phyloP scores from a whole-genome alignment of 2,329 filamentous ascomycete species.

The Colletotrichum truncatum region DNA sequence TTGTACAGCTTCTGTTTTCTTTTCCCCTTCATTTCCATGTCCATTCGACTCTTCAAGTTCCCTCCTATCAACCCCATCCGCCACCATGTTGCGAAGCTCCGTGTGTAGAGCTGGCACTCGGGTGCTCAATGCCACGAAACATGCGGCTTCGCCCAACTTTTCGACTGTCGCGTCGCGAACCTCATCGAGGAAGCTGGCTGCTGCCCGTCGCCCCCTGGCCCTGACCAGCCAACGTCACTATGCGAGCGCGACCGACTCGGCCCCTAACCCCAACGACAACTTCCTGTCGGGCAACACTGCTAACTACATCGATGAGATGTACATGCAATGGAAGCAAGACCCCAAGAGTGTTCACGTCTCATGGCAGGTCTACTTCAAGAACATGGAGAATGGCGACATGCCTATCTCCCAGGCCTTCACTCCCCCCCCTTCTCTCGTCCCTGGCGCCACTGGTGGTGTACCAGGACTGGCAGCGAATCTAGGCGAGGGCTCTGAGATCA shows the following conservation, averaged over 20 bases:
- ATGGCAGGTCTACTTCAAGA: constrained; percentile 99
- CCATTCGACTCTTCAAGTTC: neutral
- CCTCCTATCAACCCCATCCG: constrained; percentile 2
- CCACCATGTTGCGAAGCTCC: constrained; percentile 76
- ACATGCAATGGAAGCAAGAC: constrained; percentile 95
- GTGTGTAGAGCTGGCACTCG: constrained; percentile 72
- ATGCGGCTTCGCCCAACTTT: constrained; percentile 49
- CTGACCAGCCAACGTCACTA: constrained; percentile 61
- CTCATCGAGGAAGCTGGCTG: constrained; percentile 54
- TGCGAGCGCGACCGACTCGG: constrained; percentile 62
- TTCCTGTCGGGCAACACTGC: constrained; percentile 97
- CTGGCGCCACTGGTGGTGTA: constrained; percentile 81
- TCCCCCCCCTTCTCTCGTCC: constrained; percentile 91
- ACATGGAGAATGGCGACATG: constrained; percentile 99
- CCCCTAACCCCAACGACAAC: constrained; percentile 87
- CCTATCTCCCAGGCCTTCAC: constrained; percentile 97
- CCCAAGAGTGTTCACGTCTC: constrained; percentile 94
- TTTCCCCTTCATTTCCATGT: constrained; percentile 10
- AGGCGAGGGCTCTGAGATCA: constrained; percentile 79
- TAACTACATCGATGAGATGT: constrained; percentile 99
- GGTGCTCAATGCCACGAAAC: constrained; percentile 66
- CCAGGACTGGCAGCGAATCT: constrained; percentile 76
- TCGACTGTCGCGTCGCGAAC: constrained; percentile 49
- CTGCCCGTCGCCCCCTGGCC: constrained; percentile 60
- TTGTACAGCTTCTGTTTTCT: constrained; percentile 5